Percentiles rank a stretch among this genome's conserved stretches.
phyloP scores from a whole-genome alignment of 2,329 filamentous ascomycete species.

The Nemania sp. region DNA sequence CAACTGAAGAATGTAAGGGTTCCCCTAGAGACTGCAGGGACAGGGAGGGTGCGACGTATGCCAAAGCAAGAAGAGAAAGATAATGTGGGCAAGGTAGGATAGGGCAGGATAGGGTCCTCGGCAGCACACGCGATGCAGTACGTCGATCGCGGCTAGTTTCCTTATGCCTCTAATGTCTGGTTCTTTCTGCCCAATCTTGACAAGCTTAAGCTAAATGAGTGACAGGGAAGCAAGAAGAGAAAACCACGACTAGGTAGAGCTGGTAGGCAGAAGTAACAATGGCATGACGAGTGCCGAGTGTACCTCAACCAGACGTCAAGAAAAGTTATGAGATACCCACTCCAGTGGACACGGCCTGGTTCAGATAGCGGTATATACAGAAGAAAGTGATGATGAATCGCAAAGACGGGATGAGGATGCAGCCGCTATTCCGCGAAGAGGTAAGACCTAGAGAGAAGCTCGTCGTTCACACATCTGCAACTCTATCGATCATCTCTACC shows the following conservation, averaged over 20 bases:
- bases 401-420: background rate
- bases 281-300: constrained; percentile 35
- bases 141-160: constrained; percentile 28
- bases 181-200: constrained; percentile 16
- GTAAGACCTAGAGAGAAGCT: background rate
- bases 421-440: background rate
- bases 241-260: constrained; percentile 9
- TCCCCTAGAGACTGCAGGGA: constrained; percentile 43
- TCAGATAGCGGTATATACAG: constrained; percentile 13
- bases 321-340: constrained; percentile 35
- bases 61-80: constrained; percentile 19
- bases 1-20: constrained; percentile 31
- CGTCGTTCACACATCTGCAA: background rate
- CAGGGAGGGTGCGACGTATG: constrained; percentile 8
- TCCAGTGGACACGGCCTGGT: constrained; percentile 24
- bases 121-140: constrained; percentile 1
- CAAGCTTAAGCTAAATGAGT: constrained; percentile 6
- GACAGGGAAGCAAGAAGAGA: constrained; percentile 23
- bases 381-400: background rate
- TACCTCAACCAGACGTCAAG: constrained; percentile 10
- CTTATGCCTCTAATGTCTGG: constrained; percentile 22
- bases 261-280: constrained; percentile 17
- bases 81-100: constrained; percentile 10
- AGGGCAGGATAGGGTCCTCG: constrained; percentile 5
- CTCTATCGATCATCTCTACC: constrained; percentile 18